Evolutionary conservation across 2,329 filamentous ascomycete species (phyloP).

Genomic region (Ophiostoma tasmaniense): DNA sequence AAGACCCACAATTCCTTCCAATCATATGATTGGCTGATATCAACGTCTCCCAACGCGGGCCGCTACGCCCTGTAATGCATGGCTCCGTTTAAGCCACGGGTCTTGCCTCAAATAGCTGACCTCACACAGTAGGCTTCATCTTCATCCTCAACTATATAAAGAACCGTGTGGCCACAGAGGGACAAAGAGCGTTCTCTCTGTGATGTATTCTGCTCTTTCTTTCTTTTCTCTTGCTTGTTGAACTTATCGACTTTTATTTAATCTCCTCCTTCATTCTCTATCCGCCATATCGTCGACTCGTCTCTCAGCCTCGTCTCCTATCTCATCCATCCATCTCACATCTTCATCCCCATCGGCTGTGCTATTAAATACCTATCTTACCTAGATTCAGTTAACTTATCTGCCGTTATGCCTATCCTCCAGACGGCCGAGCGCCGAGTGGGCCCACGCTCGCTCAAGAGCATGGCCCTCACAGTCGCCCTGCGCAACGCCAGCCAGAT

Average conservation of each 20-base stretch:
- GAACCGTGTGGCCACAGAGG: background rate
- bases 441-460: conserved; percentile 36
- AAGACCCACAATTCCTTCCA: background rate
- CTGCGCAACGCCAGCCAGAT: conserved; percentile 50
- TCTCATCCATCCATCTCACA: background rate
- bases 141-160: background rate
- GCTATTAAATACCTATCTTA: background rate
- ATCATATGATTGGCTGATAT: background rate
- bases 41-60: background rate
- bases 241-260: background rate
- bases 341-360: background rate
- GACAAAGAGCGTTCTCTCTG: background rate
- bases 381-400: background rate
- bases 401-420: background rate
- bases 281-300: background rate
- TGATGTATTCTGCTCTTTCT: background rate
- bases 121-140: background rate
- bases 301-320: background rate
- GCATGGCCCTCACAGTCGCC: conserved; percentile 43
- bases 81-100: background rate
- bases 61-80: background rate
- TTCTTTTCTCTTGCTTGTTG: background rate
- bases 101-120: background rate
- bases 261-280: background rate
- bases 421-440: conserved; percentile 1